A percentile compares a stretch with the other conserved stretches of the same genome.
Conservation (phyloP, 345 rosid species). For the Populus euphratica region DNA sequence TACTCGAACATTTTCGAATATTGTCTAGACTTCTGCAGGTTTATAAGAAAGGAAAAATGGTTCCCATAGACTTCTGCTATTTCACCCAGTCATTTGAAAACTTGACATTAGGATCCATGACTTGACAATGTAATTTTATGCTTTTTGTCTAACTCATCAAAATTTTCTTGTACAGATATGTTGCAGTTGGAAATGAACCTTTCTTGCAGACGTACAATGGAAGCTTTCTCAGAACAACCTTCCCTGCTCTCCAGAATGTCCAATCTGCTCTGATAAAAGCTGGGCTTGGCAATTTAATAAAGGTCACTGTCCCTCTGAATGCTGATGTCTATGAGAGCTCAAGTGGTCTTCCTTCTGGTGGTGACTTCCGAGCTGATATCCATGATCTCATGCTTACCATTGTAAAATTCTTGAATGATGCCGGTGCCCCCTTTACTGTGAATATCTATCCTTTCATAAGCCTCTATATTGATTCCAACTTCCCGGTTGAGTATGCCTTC, state of each 20-base stretch:
- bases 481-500: conserved; percentile 79
- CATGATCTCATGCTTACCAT: conserved; percentile 58
- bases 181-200: conserved; percentile 92
- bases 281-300: conserved; percentile 65
- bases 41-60: background rate
- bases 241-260: conserved; percentile 79
- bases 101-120: background rate
- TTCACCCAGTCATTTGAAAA: background rate
- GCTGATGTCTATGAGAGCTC: conserved; percentile 72
- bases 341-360: conserved; percentile 64
- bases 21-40: background rate
- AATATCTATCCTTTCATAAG: conserved; percentile 95
- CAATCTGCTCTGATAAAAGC: conserved; percentile 91
- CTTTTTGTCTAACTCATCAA: background rate
- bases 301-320: conserved; percentile 76
- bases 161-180: conserved; percentile 40
- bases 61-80: background rate
- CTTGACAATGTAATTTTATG: background rate
- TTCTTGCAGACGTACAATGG: conserved; percentile 68
- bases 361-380: conserved; percentile 70
- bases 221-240: conserved; percentile 46
- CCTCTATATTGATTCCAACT: conserved; percentile 64
- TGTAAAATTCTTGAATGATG: conserved; percentile 56
- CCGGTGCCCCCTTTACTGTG: conserved; percentile 52
- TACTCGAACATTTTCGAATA: background rate